phyloP scores from a whole-genome alignment of 108 stramenopile genomes.

The Nitzschia palea region DNA sequence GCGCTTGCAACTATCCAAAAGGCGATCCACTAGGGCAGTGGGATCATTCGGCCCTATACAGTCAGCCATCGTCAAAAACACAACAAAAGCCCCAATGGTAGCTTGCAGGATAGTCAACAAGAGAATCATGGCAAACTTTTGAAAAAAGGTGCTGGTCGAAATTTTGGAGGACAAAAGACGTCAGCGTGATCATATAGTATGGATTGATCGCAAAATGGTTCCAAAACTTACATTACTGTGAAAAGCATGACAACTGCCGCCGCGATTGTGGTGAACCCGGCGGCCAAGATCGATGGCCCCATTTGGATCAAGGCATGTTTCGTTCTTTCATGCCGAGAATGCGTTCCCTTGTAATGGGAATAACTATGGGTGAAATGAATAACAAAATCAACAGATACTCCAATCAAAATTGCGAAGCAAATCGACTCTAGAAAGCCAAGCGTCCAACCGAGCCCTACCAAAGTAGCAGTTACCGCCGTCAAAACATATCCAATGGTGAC shows the following conservation, averaged over 20 bases:
- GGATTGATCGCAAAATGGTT: neutral
- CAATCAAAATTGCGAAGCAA: conserved; percentile 63
- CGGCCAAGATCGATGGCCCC: conserved; percentile 53
- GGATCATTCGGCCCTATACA: conserved; percentile 49
- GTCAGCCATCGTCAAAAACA: conserved; percentile 42
- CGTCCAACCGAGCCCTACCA: conserved; percentile 52
- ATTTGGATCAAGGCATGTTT: conserved; percentile 48
- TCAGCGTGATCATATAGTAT: neutral
- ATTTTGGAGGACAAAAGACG: neutral
- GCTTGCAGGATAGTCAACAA: conserved; percentile 54
- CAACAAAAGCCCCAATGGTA: conserved; percentile 46
- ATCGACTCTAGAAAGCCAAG: conserved; percentile 51
- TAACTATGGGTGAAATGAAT: conserved; percentile 62
- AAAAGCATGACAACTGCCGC: conserved; percentile 52
- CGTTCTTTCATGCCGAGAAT: conserved; percentile 30
- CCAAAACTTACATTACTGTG: conserved; percentile 18
- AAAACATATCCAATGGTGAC: conserved; percentile 50
- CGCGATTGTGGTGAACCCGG: conserved; percentile 50
- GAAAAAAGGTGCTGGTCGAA: conserved; percentile 28
- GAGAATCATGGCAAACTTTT: conserved; percentile 53
- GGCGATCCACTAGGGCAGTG: conserved; percentile 19
- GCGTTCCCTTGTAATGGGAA: conserved; percentile 27
- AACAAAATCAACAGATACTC: conserved; percentile 54
- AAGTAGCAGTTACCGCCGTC: conserved; percentile 46
- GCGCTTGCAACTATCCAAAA: neutral